A percentile compares a stretch with the other conserved stretches of the same genome.
These are phyloP conservation scores for Saxophila tyrrhenica DNA, from an alignment of 495 filamentous ascomycete species.

Conservation along the genomic window DNA sequence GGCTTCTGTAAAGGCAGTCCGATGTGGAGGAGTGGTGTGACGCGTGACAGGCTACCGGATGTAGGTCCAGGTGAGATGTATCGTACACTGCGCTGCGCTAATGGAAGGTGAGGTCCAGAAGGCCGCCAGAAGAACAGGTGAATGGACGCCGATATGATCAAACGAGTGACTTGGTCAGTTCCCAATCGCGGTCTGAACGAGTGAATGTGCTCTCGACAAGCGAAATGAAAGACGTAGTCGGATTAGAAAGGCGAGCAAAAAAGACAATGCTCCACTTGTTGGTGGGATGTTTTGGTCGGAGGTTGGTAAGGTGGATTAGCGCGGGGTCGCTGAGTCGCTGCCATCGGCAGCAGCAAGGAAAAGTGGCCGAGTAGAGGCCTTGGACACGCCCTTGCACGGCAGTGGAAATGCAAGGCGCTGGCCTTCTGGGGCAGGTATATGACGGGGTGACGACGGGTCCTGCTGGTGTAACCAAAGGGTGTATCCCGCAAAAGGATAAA, in stretches of 20 bases:
- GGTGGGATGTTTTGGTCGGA: slow-evolving; percentile 6
- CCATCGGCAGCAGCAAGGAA: background rate
- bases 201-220: slow-evolving; percentile 4
- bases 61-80: background rate
- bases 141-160: background rate
- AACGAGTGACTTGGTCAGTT: slow-evolving; percentile 5
- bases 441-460: background rate
- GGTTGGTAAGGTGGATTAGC: slow-evolving; percentile 1
- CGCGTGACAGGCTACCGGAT: background rate
- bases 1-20: background rate
- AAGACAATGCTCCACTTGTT: slow-evolving; percentile 2
- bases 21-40: background rate
- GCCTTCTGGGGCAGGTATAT: background rate
- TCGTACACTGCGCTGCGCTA: background rate
- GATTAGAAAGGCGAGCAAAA: background rate
- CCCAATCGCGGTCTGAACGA: slow-evolving; percentile 4
- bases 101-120: background rate
- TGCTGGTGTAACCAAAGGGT: slow-evolving; percentile 9
- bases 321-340: background rate
- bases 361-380: background rate
- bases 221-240: slow-evolving; percentile 4
- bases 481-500: background rate
- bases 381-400: slow-evolving; percentile 3
- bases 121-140: slow-evolving; percentile 1
- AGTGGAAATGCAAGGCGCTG: slow-evolving; percentile 14